These are phyloP conservation scores for Pelomyxa schiedti DNA, from an alignment of 78 protist genomes.

Conservation along the genomic window DNA sequence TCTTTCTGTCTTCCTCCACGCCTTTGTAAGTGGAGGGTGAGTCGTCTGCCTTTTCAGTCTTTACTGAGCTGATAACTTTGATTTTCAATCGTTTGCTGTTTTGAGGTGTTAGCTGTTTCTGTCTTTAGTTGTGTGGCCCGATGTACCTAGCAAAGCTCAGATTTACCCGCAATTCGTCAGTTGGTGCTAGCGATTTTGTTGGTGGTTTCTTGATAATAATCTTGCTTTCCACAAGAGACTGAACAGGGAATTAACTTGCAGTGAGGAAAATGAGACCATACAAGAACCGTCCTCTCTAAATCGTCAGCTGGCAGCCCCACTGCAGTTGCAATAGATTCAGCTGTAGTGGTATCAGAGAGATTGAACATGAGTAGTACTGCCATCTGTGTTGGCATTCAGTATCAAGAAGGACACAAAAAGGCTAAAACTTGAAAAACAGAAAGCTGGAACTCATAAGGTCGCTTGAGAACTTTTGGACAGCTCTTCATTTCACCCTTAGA, in stretches of 20 bases:
- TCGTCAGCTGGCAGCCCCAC: conserved; percentile 37
- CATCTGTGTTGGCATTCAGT: not conserved
- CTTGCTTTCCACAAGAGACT: conserved; percentile 39
- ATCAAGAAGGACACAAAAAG: not conserved
- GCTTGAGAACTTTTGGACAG: conserved; percentile 7
- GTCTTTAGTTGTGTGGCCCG: not conserved
- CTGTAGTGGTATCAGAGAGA: not conserved
- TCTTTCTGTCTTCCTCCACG: conserved; percentile 64
- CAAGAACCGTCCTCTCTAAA: conserved; percentile 35
- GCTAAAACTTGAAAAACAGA: not conserved
- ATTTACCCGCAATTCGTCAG: conserved; percentile 18
- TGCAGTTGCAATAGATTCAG: conserved; percentile 15
- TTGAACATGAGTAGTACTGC: conserved; percentile 22
- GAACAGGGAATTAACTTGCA: not conserved
- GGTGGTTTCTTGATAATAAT: not conserved
- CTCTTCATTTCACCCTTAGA: conserved; percentile 52
- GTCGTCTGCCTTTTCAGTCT: conserved; percentile 39
- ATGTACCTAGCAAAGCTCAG: not conserved
- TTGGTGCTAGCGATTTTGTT: conserved; percentile 2
- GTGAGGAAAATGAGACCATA: not conserved
- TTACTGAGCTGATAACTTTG: conserved; percentile 23
- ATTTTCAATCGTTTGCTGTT: conserved; percentile 47
- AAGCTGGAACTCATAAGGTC: conserved; percentile 20
- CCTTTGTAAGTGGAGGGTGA: conserved; percentile 37
- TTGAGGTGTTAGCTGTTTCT: not conserved